phyloP scores from a whole-genome alignment of 2,329 filamentous ascomycete species.

The Colletotrichum sp. region DNA sequence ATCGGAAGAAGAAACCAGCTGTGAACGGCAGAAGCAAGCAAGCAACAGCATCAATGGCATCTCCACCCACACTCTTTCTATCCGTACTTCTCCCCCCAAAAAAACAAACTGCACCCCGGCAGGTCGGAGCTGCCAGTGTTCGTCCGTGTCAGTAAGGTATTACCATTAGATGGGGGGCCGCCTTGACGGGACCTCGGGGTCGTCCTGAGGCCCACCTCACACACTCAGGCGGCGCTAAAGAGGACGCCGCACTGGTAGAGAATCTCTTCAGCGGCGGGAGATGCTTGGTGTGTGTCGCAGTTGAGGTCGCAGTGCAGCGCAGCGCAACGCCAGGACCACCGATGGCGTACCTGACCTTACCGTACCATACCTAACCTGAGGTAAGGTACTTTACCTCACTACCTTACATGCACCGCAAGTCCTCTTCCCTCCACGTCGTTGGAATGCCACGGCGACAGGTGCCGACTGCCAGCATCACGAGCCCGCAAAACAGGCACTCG shows the following conservation, averaged over 20 bases:
- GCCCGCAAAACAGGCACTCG: neutral
- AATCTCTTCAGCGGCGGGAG: neutral
- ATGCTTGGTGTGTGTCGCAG: neutral
- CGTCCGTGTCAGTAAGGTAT: neutral
- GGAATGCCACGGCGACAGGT: neutral
- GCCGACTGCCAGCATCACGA: neutral
- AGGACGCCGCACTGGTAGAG: neutral
- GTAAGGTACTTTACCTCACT: neutral
- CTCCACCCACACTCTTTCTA: neutral
- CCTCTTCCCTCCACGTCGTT: neutral
- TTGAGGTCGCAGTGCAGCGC: neutral
- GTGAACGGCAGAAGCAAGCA: neutral
- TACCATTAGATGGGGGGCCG: neutral
- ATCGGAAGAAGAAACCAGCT: neutral
- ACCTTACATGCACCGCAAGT: neutral
- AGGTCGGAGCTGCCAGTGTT: slow-evolving; percentile 1
- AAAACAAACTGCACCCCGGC: neutral
- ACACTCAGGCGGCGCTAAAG: slow-evolving; percentile 7
- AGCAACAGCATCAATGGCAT: neutral
- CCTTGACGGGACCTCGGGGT: neutral
- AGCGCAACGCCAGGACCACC: neutral
- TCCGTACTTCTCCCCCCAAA: neutral
- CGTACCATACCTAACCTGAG: neutral
- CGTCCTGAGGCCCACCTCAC: slow-evolving; percentile 10
- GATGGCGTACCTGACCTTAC: neutral